Percentiles rank a stretch among this genome's conserved stretches.
Conservation (phyloP, 2,329 filamentous ascomycete genomes). For the Apiospora kogelbergensis region DNA sequence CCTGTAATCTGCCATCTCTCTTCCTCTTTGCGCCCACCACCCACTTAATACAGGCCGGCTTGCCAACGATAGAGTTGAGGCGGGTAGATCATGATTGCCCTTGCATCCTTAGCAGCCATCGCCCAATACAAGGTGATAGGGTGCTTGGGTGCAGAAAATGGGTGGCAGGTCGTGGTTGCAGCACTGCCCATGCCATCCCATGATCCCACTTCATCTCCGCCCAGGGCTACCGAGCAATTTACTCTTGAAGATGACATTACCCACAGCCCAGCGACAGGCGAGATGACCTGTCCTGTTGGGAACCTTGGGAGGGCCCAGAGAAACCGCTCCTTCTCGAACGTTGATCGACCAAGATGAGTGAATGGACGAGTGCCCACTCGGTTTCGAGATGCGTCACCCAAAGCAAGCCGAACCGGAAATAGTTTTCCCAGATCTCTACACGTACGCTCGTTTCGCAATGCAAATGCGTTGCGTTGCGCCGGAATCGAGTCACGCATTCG, state of each 20-base stretch:
- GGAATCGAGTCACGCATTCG: neutral
- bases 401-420: neutral
- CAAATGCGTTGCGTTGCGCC: neutral
- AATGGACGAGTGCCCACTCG: neutral
- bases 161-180: neutral
- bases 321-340: neutral
- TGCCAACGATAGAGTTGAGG: constrained; percentile 5
- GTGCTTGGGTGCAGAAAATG: neutral
- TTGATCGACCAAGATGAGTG: neutral
- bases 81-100: constrained; percentile 7
- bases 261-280: neutral
- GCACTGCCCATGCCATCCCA: neutral
- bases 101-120: neutral
- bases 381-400: neutral
- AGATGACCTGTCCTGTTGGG: neutral
- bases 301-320: neutral
- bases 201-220: neutral
- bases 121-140: no score
- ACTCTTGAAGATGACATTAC: neutral
- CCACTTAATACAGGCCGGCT: neutral
- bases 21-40: neutral
- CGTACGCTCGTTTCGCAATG: neutral
- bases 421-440: neutral
- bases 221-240: neutral
- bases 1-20: neutral